phyloP scores from a whole-genome alignment of 805 yeast species.

The Metschnikowia henanensis region DNA sequence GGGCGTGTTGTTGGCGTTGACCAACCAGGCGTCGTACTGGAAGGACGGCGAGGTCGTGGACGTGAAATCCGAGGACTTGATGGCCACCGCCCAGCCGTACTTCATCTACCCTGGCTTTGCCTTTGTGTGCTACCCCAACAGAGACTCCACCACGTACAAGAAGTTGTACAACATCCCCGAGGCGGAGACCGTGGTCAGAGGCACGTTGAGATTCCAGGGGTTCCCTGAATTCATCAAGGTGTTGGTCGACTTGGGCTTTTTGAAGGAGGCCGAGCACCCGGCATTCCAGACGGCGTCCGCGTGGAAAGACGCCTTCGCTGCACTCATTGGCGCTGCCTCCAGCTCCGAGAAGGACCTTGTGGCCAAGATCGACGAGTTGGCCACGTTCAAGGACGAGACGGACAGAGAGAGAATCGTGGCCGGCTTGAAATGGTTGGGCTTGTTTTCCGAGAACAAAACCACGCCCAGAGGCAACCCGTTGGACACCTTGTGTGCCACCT shows the following conservation, averaged over 20 bases:
- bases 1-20: constrained; percentile 93
- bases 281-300: constrained; percentile 52
- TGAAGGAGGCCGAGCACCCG: constrained; percentile 71
- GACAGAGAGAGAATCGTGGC: constrained; percentile 84
- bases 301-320: constrained; percentile 88
- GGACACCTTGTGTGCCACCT: constrained; percentile 95
- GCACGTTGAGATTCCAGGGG: constrained; percentile 97
- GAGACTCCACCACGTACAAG: constrained; percentile 94
- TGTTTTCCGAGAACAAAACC: constrained; percentile 73
- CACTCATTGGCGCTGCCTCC: constrained; percentile 73
- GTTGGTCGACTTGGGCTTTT: constrained; percentile 89
- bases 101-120: constrained; percentile 95
- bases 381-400: constrained; percentile 75
- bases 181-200: constrained; percentile 95
- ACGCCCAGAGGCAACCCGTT: constrained; percentile 92
- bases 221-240: constrained; percentile 98
- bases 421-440: constrained; percentile 93
- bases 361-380: constrained; percentile 71
- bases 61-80: constrained; percentile 84
- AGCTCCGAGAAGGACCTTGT: constrained; percentile 69
- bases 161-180: constrained; percentile 94
- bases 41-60: constrained; percentile 79
- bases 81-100: constrained; percentile 95
- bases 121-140: constrained; percentile 94
- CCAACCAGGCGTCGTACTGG: constrained; percentile 91